Base-by-base conservation (phyloP, 1,284 basidiomycete species). In the Fereydounia khargensis region DNA sequence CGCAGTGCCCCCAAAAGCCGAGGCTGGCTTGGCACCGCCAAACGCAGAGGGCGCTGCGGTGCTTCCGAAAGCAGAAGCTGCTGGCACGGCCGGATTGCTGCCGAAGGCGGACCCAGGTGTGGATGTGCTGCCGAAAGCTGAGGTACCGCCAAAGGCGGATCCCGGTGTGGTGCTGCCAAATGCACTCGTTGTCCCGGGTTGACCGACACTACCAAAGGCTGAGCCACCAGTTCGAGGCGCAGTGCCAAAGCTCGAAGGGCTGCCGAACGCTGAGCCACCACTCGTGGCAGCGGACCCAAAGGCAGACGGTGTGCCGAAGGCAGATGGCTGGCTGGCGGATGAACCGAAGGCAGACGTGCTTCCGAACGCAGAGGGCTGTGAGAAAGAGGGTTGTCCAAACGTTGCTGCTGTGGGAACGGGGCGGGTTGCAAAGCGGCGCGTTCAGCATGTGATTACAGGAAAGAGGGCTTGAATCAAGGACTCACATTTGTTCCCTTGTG, bases 351-450 rank as follows among this genome's bases (percentile, higher is more conserved):
- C 31, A 17, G 39, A 34, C 10, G 31, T 41, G 33, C 32, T 38
- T 3, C 50, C 59, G n/a, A 62, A 62, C 1, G 50, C 50, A 8
- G 54, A 57, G 3, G 54, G 27, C 3, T 49, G 39, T 17, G 54
- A 53, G 34, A 62, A 62, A 1, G 59, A 54, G 27, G 49, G 20
- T 19, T 53, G 54, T 1, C 53, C 59, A 16, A 61, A 61, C 0
- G 53, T 36, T 6, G 35, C 35, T 3, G 35, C 35, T 36, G 19
- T 14, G 18, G 25, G 25, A 27, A 27, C 25, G 25, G 14, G 8
- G 25, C 25, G 25, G 25, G 9, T 28, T 28, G 27, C 9, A 28
- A n/a, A 28, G 9, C n/a, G n/a, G n/a, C n/a, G n/a, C n/a, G n/a
- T n/a, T n/a, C n/a, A n/a, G n/a, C n/a, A n/a, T n/a, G n/a, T n/a